These are phyloP conservation scores for Cryoendolithus antarcticus DNA, from an alignment of 2,329 filamentous ascomycete species.

Conservation along the genomic window DNA sequence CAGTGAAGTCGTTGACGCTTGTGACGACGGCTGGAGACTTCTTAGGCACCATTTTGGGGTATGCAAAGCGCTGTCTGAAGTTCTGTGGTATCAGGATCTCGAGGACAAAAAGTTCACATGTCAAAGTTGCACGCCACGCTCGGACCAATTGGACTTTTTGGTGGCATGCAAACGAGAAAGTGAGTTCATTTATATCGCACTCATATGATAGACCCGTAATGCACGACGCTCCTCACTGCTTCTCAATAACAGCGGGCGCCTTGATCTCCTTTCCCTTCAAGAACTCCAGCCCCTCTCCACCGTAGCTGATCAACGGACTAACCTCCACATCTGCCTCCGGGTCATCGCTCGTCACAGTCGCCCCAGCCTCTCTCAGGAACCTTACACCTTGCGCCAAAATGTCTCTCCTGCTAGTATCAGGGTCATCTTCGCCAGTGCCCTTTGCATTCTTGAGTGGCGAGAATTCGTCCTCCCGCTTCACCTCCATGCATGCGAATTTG, in stretches of 20 bases:
- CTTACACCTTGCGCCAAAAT: slow-evolving; percentile 82
- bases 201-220: slow-evolving; percentile 18
- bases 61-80: neutral
- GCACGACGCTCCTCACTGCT: slow-evolving; percentile 25
- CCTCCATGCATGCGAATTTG: slow-evolving; percentile 92
- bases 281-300: slow-evolving; percentile 51
- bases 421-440: slow-evolving; percentile 82
- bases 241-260: slow-evolving; percentile 52
- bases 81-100: too few relatives aligned
- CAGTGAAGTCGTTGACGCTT: slow-evolving; percentile 50
- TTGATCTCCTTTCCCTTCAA: slow-evolving; percentile 47
- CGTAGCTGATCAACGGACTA: slow-evolving; percentile 88
- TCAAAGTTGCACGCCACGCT: too few relatives aligned
- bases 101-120: too few relatives aligned
- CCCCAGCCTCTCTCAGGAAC: slow-evolving; percentile 73
- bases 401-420: slow-evolving; percentile 80
- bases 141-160: too few relatives aligned
- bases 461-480: slow-evolving; percentile 94
- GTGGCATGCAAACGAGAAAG: too few relatives aligned
- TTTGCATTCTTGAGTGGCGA: slow-evolving; percentile 87
- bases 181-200: neutral
- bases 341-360: slow-evolving; percentile 54
- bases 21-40: slow-evolving; percentile 8
- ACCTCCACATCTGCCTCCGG: slow-evolving; percentile 66
- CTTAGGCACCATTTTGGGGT: slow-evolving; percentile 7